Evolutionary conservation across 495 filamentous ascomycete species (phyloP), one percentile per base, ranked within the genome.

Genomic region (Niebla homalea): DNA sequence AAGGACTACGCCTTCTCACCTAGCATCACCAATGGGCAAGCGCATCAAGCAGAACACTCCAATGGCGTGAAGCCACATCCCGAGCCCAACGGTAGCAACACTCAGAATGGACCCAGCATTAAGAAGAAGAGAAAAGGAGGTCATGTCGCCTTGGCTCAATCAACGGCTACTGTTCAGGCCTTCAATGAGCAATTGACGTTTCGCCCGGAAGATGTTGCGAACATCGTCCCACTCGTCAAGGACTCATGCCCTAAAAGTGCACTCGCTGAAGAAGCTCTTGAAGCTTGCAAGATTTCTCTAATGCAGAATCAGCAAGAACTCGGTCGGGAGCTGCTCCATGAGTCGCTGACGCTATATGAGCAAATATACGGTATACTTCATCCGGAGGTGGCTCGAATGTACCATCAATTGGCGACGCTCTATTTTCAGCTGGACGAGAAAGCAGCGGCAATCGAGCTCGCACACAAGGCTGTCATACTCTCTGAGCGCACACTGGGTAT

Each of bases 321-420:
- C 43, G 93, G 93, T 46, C 90, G 95, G 69, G 92, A 97, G 64
- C 78, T 99, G 45, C 77, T 99, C 36, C 72, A 97, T 41, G 93
- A 99, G 64, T 94, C 89, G 19, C 73, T 99, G 53, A 94, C 92
- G 42, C 74, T 99, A 26, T 88, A 99, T 60, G 93, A 99, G 69
- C 93, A 99, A 67, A 96, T 99, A 60, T 99, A 99, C 60, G 93
- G 93, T 50, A 89, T 96, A 37, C 75, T 99, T 20, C 93, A 99
- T 63, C 88, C 93, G 11, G 93, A 99, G 67, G 89, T 97, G 56
- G 89, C 90, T 48, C 80, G 90, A 64, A 81, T 94, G 32, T 99
- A 99, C 70, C 86, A 93, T 65, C 85, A 83, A 36, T 73, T 99
- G 25, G 94, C 93, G 6, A 93, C 92, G 76, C 74, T 97, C 39